Conservation (phyloP, 768 basidiomycete species). For the Vararia minispora region DNA sequence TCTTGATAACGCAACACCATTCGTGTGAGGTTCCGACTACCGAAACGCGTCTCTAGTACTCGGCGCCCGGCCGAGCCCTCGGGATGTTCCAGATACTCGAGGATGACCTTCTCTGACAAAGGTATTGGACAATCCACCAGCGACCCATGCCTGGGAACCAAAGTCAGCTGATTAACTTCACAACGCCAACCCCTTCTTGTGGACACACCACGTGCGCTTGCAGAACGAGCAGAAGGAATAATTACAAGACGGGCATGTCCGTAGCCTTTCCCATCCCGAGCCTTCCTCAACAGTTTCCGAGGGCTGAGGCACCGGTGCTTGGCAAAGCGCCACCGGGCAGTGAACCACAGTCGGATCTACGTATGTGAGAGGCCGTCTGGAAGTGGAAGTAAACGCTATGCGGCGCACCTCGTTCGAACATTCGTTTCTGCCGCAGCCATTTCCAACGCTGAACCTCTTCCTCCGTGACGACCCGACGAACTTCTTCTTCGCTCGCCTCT, state of each 20-base stretch:
- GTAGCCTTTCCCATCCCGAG: constrained; percentile 59
- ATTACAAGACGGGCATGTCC: constrained; percentile 57
- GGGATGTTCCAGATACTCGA: constrained; percentile 51
- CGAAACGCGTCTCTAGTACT: constrained; percentile 52
- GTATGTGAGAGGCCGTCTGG: neutral
- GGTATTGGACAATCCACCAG: constrained; percentile 60
- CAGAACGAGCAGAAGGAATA: constrained; percentile 84
- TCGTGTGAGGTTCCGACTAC: constrained; percentile 44
- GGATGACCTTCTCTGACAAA: constrained; percentile 50
- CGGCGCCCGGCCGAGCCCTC: constrained; percentile 39
- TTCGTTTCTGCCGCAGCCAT: constrained; percentile 63
- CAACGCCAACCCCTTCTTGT: neutral
- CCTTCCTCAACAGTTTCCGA: constrained; percentile 32
- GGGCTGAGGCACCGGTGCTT: constrained; percentile 64
- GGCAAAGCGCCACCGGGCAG: constrained; percentile 75
- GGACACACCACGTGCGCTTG: constrained; percentile 59
- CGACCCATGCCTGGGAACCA: constrained; percentile 82
- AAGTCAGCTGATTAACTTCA: no score
- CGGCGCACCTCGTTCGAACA: constrained; percentile 62
- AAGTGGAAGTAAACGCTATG: constrained; percentile 1
- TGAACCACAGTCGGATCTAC: constrained; percentile 69
- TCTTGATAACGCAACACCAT: constrained; percentile 59
- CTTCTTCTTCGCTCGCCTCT: constrained; percentile 60
- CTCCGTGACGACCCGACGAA: constrained; percentile 57
- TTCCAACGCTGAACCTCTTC: constrained; percentile 62